Evolutionary conservation across 2,329 filamentous ascomycete species (phyloP).

Genomic region (Cordyceps pruinosa): DNA sequence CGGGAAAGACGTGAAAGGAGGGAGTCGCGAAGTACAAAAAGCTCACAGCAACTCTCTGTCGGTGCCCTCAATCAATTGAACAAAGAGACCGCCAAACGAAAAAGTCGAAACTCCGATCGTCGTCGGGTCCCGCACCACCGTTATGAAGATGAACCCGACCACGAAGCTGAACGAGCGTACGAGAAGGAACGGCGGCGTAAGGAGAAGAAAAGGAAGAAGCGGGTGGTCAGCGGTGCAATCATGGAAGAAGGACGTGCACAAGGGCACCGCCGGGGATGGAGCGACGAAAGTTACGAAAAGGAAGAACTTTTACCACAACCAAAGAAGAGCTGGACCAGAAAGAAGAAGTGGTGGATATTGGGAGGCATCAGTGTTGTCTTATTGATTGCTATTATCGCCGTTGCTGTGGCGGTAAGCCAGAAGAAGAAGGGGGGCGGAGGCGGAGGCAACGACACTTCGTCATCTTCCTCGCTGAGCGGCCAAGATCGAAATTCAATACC

Average conservation of each 20-base stretch:
- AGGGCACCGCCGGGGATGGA: conserved; percentile 33
- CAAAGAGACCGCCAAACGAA: conserved; percentile 43
- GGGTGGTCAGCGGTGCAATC: conserved; percentile 63
- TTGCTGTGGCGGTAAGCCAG: conserved; percentile 58
- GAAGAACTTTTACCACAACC: conserved; percentile 39
- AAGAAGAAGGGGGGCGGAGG: conserved; percentile 38
- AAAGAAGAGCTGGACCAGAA: conserved; percentile 43
- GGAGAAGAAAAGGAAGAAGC: conserved; percentile 40
- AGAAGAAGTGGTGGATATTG: conserved; percentile 61
- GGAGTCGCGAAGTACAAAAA: conserved; percentile 1
- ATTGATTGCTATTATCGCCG: conserved; percentile 56
- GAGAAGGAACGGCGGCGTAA: conserved; percentile 29
- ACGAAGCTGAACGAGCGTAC: conserved; percentile 14
- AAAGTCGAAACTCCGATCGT: conserved; percentile 41
- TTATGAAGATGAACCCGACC: conserved; percentile 11
- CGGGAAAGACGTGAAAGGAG: conserved; percentile 15
- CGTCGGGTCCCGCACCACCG: conserved; percentile 19
- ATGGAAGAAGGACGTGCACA: conserved; percentile 54
- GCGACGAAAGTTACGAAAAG: conserved; percentile 41
- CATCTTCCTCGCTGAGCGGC: conserved; percentile 38
- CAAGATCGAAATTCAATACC: conserved; percentile 54
- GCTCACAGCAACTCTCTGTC: conserved; percentile 31
- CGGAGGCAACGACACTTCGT: conserved; percentile 19
- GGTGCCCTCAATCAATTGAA: conserved; percentile 62
- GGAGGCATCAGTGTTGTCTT: conserved; percentile 47